Base-by-base conservation (phyloP, 345 rosid species). In the Boechera divaricarpa region DNA sequence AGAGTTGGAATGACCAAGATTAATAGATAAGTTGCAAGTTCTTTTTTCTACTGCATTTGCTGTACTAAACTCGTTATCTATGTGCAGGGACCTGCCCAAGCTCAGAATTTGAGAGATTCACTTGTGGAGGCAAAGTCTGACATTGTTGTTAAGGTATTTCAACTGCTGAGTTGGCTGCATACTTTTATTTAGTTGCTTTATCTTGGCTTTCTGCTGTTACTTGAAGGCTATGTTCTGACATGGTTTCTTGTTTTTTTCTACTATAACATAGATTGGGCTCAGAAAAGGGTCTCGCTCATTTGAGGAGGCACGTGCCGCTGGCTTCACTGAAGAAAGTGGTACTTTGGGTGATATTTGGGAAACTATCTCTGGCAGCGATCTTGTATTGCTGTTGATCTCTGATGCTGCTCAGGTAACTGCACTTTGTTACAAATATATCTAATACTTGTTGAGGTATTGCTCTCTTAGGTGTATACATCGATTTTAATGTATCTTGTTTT, bases 291-390 rank as follows among this genome's bases (percentile, higher is more conserved):
- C 97, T 61, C 79, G 84, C 15, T 94, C 98, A 11, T 94, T 91
- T 77, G 87, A 80, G 64, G 97, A 94, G 80, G 97, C 98, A 70
- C 98, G 94, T 57, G 87, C 90, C 63, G 96, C 87, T 56, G 97
- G 94, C 1, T 94, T 94, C 81, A 81, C 94, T 0, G 97, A 91
- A 81, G 97, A 90, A 74, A 87, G 33, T 82, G 94, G 94, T 41
- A 91, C 98, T 70, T 69, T 88, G 75, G 97, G 98, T 60, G 98
- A 91, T 70, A 94, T 91, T 52, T 91, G 87, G 86, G 96, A 94
- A 81, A 94, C 98, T 33, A 60, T 94, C 79, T 83, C 96, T 18
- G 89, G 90, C 64, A 94, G 98, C 56, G 98, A 91, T 82, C 98
- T 91, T 66, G 91, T 94, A 13, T 68, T 94, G 78, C 82, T 94